Evolutionary conservation across 495 filamentous ascomycete genomes (phyloP), one percentile per base, ranked within the genome.

Genomic region (Lindgomyces ingoldianus): DNA sequence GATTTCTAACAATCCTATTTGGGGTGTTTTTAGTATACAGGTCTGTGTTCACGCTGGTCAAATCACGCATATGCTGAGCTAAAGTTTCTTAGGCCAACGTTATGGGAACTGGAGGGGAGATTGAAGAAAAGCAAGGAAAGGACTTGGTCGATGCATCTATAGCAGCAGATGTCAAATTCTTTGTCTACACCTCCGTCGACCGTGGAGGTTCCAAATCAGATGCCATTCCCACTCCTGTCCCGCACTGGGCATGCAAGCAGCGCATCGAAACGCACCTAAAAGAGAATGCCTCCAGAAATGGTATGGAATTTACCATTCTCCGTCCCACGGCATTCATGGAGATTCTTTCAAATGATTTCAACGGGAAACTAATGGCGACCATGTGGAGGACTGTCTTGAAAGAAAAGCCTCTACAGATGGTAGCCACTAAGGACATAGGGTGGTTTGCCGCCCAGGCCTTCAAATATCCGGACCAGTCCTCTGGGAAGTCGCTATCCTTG

Each of bases 101-200:
- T n/a, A n/a, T n/a, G n/a, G n/a, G n/a, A n/a, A n/a, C n/a, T n/a
- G n/a, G n/a, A n/a, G n/a, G n/a, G n/a, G n/a, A n/a, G n/a, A n/a
- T n/a, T n/a, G n/a, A n/a, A n/a, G n/a, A n/a, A n/a, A n/a, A n/a
- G n/a, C 87, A 90, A 71, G 88, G 85, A n/a, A 85, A 82, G 49
- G 75, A 72, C 0, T 73, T 90, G 19, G 75, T 91, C 62, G 84
- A 89, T 57, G 81, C 77, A 10, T 77, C 84, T 1, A 61, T 91
- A 46, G 78, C 78, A 33, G 72, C 81, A 14, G 78, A 81, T 18
- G 84, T 91, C 57, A 76, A 79, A 45, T 80, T 83, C 70, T 86
- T 90, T 72, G 82, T 90, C 18, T 89, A 89, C 74, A 79, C 76
- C 22, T 86, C 83, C 30, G 86, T 89, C 11, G 89, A 90, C 64